phyloP scores from a whole-genome alignment of 2,329 filamentous ascomycete genomes.

The Sporothrix sp. region DNA sequence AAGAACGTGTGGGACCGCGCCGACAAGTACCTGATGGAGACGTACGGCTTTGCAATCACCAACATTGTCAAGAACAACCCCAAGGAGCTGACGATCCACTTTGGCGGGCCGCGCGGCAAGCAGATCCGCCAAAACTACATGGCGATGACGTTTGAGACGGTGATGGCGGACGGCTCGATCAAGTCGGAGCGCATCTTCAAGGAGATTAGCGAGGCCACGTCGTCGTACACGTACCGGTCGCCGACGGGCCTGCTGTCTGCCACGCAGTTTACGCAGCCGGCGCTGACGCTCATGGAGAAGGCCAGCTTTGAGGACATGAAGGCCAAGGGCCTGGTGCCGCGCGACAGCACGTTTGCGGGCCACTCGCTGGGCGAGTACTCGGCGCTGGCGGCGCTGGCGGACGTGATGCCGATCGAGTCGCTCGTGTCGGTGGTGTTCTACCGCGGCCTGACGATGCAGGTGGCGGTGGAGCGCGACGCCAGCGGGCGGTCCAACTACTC shows the following conservation, averaged over 20 bases:
- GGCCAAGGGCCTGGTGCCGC: slow-evolving; percentile 87
- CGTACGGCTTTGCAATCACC: slow-evolving; percentile 96
- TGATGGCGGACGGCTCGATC: slow-evolving; percentile 79
- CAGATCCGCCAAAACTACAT: slow-evolving; percentile 98
- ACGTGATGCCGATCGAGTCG: slow-evolving; percentile 99
- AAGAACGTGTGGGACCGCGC: slow-evolving; percentile 97
- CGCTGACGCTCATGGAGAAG: slow-evolving; percentile 98
- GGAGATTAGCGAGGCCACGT: slow-evolving; percentile 84
- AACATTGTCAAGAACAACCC: slow-evolving; percentile 99
- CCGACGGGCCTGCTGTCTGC: slow-evolving; percentile 90
- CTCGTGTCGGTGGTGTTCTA: slow-evolving; percentile 99
- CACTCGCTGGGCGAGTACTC: slow-evolving; percentile 98
- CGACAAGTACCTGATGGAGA: slow-evolving; percentile 96
- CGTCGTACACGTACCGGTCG: slow-evolving; percentile 93
- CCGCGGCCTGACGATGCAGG: slow-evolving; percentile 97
- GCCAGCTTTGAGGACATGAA: slow-evolving; percentile 99
- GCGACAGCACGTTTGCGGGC: slow-evolving; percentile 94
- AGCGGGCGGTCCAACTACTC: slow-evolving; percentile 93
- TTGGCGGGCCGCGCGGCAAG: slow-evolving; percentile 92
- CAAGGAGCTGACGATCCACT: slow-evolving; percentile 96
- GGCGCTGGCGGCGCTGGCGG: slow-evolving; percentile 85
- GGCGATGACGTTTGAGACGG: slow-evolving; percentile 99
- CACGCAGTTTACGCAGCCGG: slow-evolving; percentile 97
- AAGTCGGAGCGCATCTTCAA: slow-evolving; percentile 99
- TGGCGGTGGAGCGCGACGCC: slow-evolving; percentile 93